phyloP scores from a whole-genome alignment of 83 land plant genomes.

The Thuja plicata region DNA sequence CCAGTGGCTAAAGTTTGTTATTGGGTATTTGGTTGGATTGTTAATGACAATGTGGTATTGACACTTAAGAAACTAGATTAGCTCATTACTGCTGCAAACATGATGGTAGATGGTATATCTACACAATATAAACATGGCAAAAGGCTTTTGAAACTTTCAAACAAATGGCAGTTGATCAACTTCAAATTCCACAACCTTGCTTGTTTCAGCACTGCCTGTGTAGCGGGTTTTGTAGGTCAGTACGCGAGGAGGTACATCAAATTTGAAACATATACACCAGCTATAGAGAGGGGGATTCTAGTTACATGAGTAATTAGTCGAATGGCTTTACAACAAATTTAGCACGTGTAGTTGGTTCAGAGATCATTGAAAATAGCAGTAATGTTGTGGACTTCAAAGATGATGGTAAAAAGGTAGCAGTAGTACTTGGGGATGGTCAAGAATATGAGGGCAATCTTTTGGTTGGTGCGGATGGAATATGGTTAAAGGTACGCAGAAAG shows the following conservation, averaged over 20 bases:
- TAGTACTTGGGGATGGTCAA: slow-evolving; percentile 46
- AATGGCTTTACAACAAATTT: slow-evolving; percentile 50
- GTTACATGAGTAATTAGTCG: slow-evolving; percentile 63
- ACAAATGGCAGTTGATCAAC: too few species aligned
- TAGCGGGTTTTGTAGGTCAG: too few species aligned
- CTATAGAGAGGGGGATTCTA: slow-evolving; percentile 49
- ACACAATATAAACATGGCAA: too few species aligned
- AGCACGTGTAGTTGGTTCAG: slow-evolving; percentile 38
- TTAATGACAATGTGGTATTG: slow-evolving; percentile 29
- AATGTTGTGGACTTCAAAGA: slow-evolving; percentile 52
- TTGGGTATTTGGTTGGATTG: slow-evolving; percentile 54
- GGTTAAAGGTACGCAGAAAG: slow-evolving; percentile 45
- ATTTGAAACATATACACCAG: slow-evolving; percentile 61
- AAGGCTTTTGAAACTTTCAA: too few species aligned
- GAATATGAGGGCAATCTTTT: slow-evolving; percentile 43
- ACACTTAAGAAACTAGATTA: slow-evolving; percentile 25
- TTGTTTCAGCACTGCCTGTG: too few species aligned
- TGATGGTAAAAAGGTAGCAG: slow-evolving; percentile 45
- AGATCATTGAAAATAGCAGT: slow-evolving; percentile 39
- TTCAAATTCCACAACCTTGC: too few species aligned
- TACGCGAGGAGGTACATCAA: slow-evolving; percentile 57
- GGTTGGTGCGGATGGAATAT: slow-evolving; percentile 61
- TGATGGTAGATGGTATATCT: slow-evolving; percentile 43
- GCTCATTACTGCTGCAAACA: slow-evolving; percentile 48
- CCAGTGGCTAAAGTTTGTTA: slow-evolving; percentile 52